Percentiles rank a stretch among this genome's conserved stretches.
Conservation (phyloP, 441 rosid species). For the Bruguiera hainesii region DNA sequence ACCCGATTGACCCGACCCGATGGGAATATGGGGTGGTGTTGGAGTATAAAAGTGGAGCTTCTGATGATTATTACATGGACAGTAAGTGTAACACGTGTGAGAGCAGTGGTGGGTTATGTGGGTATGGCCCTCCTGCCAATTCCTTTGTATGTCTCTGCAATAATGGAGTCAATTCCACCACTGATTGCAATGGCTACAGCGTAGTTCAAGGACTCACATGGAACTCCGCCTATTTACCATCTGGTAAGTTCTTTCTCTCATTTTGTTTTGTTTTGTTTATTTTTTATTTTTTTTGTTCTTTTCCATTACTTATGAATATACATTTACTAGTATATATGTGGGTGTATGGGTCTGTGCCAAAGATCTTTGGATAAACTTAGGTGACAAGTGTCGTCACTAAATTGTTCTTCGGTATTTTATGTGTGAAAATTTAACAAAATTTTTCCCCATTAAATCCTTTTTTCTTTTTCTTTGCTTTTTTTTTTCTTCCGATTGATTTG, state of each 20-base stretch:
- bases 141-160: constrained; percentile 39
- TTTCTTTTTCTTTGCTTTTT: too few relatives aligned
- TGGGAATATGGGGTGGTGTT: constrained; percentile 51
- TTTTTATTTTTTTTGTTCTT: too few relatives aligned
- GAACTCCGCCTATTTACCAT: constrained; percentile 20
- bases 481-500: too few relatives aligned
- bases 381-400: too few relatives aligned
- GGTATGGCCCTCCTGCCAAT: constrained; percentile 28
- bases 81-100: constrained; percentile 43
- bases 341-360: too few relatives aligned
- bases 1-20: constrained; percentile 38
- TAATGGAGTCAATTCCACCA: constrained; percentile 31
- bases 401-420: too few relatives aligned
- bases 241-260: constrained; percentile 24
- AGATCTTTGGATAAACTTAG: too few relatives aligned
- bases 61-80: constrained; percentile 35
- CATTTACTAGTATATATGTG: too few relatives aligned
- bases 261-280: too few relatives aligned
- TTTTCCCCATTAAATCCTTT: too few relatives aligned
- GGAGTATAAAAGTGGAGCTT: constrained; percentile 42
- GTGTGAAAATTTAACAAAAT: too few relatives aligned
- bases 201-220: constrained; percentile 20
- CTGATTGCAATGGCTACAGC: constrained; percentile 31
- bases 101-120: constrained; percentile 43
- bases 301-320: too few relatives aligned